Evolutionary conservation across 176 grass and related monocot species (phyloP), one percentile per base, ranked within the genome.

Genomic region (Oryza australiensis): DNA sequence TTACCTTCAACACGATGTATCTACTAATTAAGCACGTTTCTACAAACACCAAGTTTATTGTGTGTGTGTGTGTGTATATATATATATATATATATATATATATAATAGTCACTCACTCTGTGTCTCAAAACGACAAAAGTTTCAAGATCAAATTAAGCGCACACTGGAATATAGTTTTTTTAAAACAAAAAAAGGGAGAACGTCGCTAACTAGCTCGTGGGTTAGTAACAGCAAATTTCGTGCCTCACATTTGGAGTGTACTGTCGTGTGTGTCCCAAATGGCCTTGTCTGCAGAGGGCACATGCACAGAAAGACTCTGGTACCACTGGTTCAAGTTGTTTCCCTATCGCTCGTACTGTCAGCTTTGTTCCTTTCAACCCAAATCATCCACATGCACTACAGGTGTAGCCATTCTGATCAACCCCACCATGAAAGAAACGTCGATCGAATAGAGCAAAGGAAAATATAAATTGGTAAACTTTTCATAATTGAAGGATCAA

Each of bases 281-380:
- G 60, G 40, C 72, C 69, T 35, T 65, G 35, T 65, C 16, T 14
- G 37, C 38, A 24, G 38, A 5, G 23, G 7, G 70, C 70, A 51
- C 28, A 66, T 66, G 28, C 70, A 74, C 7, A 37, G 62, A 6
- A 7, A 37, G 62, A 6, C 24, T 9, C 20, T 18, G 15, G 49
- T 59, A 49, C 20, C 27, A 60, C 32, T 0, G 57, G 60, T 77
- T 27, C 53, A 64, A 78, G 14, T 22, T 72, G 10, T 63, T 18
- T 75, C 74, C 12, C 51, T 41, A 6, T 43, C 74, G 4, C 26
- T 40, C 53, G 7, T 64, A 34, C 14, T 65, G 68, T 66, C 24
- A 86, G 26, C 68, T 10, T 67, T 80, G 60, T 28, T 73, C 68
- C 32, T 80, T 66, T 67, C 76, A 45, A 68, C 12, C 20, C 70